These are phyloP conservation scores for Zygotorulaspora sp. DNA, from an alignment of 805 yeast genomes.

Conservation along the genomic window DNA sequence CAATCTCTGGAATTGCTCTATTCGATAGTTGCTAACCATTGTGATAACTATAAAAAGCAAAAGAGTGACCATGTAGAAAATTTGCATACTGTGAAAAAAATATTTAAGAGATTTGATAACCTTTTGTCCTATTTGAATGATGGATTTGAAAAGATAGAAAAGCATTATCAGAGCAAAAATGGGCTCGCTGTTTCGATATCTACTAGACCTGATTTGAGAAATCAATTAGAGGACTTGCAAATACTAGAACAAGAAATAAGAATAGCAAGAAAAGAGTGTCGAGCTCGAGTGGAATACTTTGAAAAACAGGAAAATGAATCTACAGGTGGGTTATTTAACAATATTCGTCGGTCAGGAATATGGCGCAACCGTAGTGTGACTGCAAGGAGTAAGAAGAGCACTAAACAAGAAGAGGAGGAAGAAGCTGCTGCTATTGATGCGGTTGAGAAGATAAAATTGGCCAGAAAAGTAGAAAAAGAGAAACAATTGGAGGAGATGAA, in stretches of 20 bases:
- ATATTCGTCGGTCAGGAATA: conserved; percentile 8
- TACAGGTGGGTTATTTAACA: conserved; percentile 8
- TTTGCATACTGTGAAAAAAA: conserved; percentile 9
- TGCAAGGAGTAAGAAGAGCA: conserved; percentile 4
- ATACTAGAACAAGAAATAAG: conserved; percentile 32
- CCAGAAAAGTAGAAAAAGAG: conserved; percentile 15
- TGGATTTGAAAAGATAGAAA: conserved; percentile 25
- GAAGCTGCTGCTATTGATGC: conserved; percentile 23
- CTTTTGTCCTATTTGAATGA: conserved; percentile 25
- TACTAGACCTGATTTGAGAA: conserved; percentile 15
- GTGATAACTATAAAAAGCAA: conserved; percentile 15
- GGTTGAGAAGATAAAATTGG: conserved; percentile 22
- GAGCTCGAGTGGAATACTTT: conserved; percentile 7
- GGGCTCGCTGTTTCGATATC: conserved; percentile 13
- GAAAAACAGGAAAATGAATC: conserved; percentile 11
- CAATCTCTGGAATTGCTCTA: conserved; percentile 31
- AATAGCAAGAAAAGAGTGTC: conserved; percentile 16
- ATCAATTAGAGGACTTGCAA: conserved; percentile 25
- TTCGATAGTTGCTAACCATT: conserved; percentile 27
- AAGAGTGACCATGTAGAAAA: conserved; percentile 9
- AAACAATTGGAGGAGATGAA: conserved; percentile 15
- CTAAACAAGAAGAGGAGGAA: conserved; percentile 20
- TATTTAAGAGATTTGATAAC: conserved; percentile 18
- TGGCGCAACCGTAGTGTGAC: conserved; percentile 8
- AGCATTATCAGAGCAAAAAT: conserved; percentile 16